These are phyloP conservation scores for Nicotiana noctiflora DNA, from an alignment of 257 asterid genomes.

Conservation along the genomic window DNA sequence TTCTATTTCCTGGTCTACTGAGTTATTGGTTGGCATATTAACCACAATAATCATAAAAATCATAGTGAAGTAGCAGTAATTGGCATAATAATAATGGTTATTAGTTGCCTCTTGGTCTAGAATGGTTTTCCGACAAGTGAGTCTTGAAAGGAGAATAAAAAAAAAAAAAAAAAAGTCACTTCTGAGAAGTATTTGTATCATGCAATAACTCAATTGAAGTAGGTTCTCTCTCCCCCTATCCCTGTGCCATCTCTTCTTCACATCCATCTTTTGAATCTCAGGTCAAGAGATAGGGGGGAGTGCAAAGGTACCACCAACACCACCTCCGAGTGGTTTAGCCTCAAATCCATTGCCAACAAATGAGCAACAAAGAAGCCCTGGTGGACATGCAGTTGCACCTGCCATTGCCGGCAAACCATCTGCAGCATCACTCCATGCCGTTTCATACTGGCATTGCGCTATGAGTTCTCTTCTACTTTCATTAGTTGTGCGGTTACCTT, in stretches of 20 bases:
- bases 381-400: constrained; percentile 44
- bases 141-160: background rate
- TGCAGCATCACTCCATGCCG: constrained; percentile 26
- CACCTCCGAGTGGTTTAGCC: constrained; percentile 34
- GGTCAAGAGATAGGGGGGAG: constrained; percentile 40
- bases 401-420: constrained; percentile 63
- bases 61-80: background rate
- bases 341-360: constrained; percentile 55
- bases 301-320: constrained; percentile 22
- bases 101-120: background rate
- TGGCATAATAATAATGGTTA: background rate
- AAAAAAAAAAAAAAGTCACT: background rate
- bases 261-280: constrained; percentile 14
- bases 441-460: constrained; percentile 10
- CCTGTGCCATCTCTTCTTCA: background rate
- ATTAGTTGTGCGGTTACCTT: constrained; percentile 19
- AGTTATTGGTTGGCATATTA: background rate
- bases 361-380: constrained; percentile 37
- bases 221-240: background rate
- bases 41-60: background rate
- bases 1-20: background rate
- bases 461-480: constrained; percentile 31
- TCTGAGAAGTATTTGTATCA: background rate
- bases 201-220: background rate
- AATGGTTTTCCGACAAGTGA: background rate